phyloP scores from a whole-genome alignment of 2,329 filamentous ascomycete genomes.

The Diaporthe humulicola region DNA sequence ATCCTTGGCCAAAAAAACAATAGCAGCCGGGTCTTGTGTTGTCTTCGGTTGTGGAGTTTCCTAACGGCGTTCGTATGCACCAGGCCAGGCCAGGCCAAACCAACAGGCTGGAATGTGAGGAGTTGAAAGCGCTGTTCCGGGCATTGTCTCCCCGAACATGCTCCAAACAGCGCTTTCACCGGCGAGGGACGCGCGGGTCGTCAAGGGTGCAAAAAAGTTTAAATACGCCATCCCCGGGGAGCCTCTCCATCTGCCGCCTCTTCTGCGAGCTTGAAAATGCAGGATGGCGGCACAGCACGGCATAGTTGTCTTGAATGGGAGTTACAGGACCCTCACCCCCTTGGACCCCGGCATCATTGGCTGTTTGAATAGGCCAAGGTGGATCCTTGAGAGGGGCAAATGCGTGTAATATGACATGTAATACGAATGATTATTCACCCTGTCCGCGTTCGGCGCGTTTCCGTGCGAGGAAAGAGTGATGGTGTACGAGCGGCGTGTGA shows the following conservation, averaged over 20 bases:
- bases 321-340: neutral
- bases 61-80: neutral
- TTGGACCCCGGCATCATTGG: neutral
- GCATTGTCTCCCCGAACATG: neutral
- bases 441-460: neutral
- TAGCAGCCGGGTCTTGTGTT: neutral
- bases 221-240: neutral
- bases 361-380: neutral
- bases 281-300: slow-evolving; percentile 10
- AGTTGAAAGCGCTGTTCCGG: neutral
- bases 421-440: neutral
- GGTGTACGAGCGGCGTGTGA: neutral
- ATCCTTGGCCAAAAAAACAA: neutral
- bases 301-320: neutral
- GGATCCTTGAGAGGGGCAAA: slow-evolving; percentile 9
- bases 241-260: neutral
- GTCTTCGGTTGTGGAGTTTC: neutral
- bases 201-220: neutral
- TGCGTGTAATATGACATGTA: neutral
- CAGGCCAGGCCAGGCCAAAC: no score
- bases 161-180: neutral
- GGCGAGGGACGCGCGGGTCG: neutral
- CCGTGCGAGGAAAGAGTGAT: neutral
- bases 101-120: neutral
- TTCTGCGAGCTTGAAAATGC: neutral